Evolutionary conservation across 495 filamentous ascomycete species (phyloP).

Genomic region (Elasticomyces elasticus): DNA sequence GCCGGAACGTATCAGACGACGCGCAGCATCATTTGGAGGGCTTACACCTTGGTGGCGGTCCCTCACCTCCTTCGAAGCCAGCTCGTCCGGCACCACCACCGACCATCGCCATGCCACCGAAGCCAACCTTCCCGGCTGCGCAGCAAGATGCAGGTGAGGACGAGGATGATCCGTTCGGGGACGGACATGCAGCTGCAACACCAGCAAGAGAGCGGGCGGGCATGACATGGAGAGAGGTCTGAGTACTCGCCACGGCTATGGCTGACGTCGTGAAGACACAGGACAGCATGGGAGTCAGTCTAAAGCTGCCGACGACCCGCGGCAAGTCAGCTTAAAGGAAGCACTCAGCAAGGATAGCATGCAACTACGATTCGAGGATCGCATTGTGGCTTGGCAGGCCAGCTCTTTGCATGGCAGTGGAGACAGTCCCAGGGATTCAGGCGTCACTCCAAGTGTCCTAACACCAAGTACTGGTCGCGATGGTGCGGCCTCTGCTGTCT

Average conservation of each 20-base stretch:
- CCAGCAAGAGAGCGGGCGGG: slow-evolving; percentile 45
- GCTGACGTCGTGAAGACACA: background rate
- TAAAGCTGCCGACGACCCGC: background rate
- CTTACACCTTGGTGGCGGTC: slow-evolving; percentile 22
- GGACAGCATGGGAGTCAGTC: background rate
- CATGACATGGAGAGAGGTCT: slow-evolving; percentile 43
- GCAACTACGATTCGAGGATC: background rate
- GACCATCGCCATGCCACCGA: slow-evolving; percentile 32
- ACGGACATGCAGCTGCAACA: slow-evolving; percentile 61
- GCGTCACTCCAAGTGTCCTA: too few species aligned
- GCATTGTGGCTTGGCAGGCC: background rate
- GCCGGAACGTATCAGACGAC: background rate
- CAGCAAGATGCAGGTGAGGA: slow-evolving; percentile 44
- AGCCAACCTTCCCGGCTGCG: slow-evolving; percentile 24
- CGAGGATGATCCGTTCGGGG: slow-evolving; percentile 68
- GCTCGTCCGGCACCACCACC: slow-evolving; percentile 19
- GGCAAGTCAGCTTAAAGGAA: background rate
- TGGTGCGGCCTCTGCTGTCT: too few species aligned
- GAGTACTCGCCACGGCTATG: background rate
- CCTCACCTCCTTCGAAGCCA: slow-evolving; percentile 28
- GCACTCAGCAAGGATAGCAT: background rate
- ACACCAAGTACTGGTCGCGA: too few species aligned
- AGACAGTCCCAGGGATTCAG: too few species aligned
- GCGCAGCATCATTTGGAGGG: slow-evolving; percentile 24
- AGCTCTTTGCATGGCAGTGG: background rate